Percentiles rank a stretch among this genome's conserved stretches.
phyloP scores from a whole-genome alignment of 352 stramenopile species.

The Pythium oligandrum region DNA sequence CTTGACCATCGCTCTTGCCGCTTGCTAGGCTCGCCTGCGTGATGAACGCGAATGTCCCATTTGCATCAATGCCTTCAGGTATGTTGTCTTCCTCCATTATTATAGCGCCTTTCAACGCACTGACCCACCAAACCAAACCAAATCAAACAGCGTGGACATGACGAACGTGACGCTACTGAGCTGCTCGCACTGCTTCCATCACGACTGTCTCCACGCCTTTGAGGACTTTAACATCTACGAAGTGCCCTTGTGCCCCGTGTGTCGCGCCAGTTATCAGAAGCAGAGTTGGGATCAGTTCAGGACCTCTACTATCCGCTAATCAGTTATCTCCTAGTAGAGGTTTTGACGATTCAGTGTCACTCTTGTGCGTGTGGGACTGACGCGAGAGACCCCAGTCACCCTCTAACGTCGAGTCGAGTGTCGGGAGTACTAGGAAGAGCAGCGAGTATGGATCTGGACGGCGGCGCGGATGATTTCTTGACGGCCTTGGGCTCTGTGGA shows the following conservation, averaged over 20 bases:
- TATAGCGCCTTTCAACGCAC: neutral
- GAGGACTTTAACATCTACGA: slow-evolving; percentile 88
- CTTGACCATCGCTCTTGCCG: neutral
- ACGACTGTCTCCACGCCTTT: slow-evolving; percentile 67
- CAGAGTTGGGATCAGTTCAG: too few relatives aligned
- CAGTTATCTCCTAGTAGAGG: too few relatives aligned
- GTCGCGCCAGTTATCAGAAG: slow-evolving; percentile 36
- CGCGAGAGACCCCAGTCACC: too few relatives aligned
- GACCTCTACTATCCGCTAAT: too few relatives aligned
- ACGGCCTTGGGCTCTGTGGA: slow-evolving; percentile 17
- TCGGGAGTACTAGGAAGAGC: too few relatives aligned
- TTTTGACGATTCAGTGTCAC: too few relatives aligned
- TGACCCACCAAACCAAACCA: neutral
- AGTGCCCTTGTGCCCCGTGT: slow-evolving; percentile 69
- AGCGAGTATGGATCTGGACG: slow-evolving; percentile 65
- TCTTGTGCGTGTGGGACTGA: too few relatives aligned
- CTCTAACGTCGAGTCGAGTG: too few relatives aligned
- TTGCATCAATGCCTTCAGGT: slow-evolving; percentile 75
- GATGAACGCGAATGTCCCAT: slow-evolving; percentile 74
- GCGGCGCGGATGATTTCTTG: slow-evolving; percentile 78
- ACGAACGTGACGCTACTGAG: slow-evolving; percentile 52
- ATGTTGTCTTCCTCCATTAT: slow-evolving; percentile 3
- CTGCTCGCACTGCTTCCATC: slow-evolving; percentile 77
- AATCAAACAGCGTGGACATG: slow-evolving; percentile 21
- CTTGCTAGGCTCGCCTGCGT: slow-evolving; percentile 29